phyloP scores from a whole-genome alignment of 306 rosid genomes.

The Rosa chinensis region DNA sequence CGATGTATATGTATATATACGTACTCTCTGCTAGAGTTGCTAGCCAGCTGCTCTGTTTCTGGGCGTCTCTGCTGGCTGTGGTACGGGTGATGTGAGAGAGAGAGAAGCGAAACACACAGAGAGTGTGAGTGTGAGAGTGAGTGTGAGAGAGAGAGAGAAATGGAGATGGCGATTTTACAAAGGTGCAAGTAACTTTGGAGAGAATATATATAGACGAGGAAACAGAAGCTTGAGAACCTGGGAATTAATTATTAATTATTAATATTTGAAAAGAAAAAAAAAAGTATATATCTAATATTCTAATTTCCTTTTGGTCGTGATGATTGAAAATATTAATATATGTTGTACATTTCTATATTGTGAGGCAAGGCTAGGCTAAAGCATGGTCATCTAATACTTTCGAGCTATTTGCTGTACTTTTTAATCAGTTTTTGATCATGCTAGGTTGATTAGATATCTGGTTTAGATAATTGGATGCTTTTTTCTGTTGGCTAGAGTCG shows the following conservation, averaged over 20 bases:
- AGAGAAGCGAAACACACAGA: background rate
- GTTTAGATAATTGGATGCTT: background rate
- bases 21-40: background rate
- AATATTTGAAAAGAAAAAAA: background rate
- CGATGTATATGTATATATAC: background rate
- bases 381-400: background rate
- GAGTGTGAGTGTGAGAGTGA: background rate
- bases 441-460: background rate
- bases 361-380: background rate
- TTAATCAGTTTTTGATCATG: background rate
- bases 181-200: constrained; percentile 9
- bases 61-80: background rate
- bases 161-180: constrained; percentile 23
- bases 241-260: background rate
- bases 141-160: background rate
- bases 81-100: constrained; percentile 13
- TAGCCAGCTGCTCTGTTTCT: constrained; percentile 19
- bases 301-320: constrained; percentile 1
- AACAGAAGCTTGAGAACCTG: background rate
- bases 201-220: constrained; percentile 17
- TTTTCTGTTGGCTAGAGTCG: background rate
- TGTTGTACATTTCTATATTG: background rate
- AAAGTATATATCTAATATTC: background rate
- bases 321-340: background rate
- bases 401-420: background rate